Evolutionary conservation across 768 basidiomycete genomes (phyloP).

Genomic region (Holtermannia corniformis): DNA sequence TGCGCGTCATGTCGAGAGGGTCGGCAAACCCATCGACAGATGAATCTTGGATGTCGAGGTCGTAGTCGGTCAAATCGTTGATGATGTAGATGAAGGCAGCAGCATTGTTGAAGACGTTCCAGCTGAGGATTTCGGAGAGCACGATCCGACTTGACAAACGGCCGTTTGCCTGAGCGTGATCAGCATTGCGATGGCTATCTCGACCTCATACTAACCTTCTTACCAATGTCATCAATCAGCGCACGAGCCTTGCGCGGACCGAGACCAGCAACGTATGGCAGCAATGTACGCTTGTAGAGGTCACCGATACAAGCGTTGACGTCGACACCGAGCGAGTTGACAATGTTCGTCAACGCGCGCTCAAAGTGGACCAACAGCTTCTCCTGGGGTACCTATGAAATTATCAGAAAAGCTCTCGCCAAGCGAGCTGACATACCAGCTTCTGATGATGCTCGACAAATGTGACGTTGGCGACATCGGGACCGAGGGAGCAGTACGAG

Average conservation of each 20-base stretch:
- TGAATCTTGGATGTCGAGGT: constrained; percentile 38
- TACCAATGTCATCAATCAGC: constrained; percentile 61
- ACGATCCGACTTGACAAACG: constrained; percentile 82
- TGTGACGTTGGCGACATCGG: constrained; percentile 70
- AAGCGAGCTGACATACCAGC: constrained; percentile 47
- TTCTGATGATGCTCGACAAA: constrained; percentile 82
- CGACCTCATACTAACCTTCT: constrained; percentile 51
- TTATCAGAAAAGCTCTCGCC: constrained; percentile 1
- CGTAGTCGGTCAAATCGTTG: constrained; percentile 49
- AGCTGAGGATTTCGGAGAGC: constrained; percentile 73
- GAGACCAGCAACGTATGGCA: constrained; percentile 85
- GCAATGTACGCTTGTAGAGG: constrained; percentile 72
- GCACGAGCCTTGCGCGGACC: constrained; percentile 89
- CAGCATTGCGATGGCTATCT: too few species aligned
- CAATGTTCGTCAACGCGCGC: constrained; percentile 75
- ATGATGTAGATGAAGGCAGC: constrained; percentile 76
- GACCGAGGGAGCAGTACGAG: constrained; percentile 82
- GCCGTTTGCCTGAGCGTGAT: constrained; percentile 50
- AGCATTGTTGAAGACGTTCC: constrained; percentile 43
- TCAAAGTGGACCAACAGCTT: constrained; percentile 75
- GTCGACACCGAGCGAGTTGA: constrained; percentile 89
- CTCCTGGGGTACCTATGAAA: constrained; percentile 68
- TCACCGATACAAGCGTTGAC: constrained; percentile 88
- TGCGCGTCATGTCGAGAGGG: constrained; percentile 86
- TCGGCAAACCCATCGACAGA: constrained; percentile 46